These are phyloP conservation scores for Verticillium isaacii DNA, from an alignment of 2,329 filamentous ascomycete genomes.

Conservation along the genomic window DNA sequence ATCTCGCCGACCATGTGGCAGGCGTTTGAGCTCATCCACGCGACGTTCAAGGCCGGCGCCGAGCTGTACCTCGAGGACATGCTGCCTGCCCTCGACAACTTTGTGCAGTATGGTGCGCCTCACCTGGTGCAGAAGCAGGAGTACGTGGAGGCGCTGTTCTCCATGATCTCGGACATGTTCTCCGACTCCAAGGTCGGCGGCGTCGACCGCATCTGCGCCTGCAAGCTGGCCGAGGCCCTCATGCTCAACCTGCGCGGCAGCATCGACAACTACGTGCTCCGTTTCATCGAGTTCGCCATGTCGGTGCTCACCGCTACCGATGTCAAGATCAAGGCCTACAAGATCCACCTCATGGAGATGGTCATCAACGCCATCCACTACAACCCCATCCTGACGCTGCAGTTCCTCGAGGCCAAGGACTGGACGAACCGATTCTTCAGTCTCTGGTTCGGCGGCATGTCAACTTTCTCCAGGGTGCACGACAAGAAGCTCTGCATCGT, in stretches of 20 bases:
- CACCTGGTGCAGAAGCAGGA: conserved; percentile 77
- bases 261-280: conserved; percentile 81
- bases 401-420: conserved; percentile 81
- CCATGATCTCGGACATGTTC: conserved; percentile 96
- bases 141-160: conserved; percentile 82
- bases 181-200: conserved; percentile 86
- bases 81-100: conserved; percentile 96
- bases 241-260: conserved; percentile 91
- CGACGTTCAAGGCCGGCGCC: conserved; percentile 93
- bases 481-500: conserved; percentile 98
- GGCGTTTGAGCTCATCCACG: conserved; percentile 93
- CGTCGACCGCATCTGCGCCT: conserved; percentile 92
- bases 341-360: conserved; percentile 97
- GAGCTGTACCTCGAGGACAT: conserved; percentile 98
- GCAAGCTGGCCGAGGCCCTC: conserved; percentile 94
- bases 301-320: conserved; percentile 69
- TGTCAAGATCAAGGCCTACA: conserved; percentile 85
- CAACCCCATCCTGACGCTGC: conserved; percentile 79
- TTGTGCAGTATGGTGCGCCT: conserved; percentile 84
- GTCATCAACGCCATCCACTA: conserved; percentile 98
- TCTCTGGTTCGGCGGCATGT: conserved; percentile 95
- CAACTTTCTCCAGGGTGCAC: conserved; percentile 87
- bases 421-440: conserved; percentile 99
- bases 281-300: conserved; percentile 90
- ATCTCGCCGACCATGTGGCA: conserved; percentile 98